These are phyloP conservation scores for Irpex sp. DNA, from an alignment of 1,284 basidiomycete genomes.

Conservation along the genomic window DNA sequence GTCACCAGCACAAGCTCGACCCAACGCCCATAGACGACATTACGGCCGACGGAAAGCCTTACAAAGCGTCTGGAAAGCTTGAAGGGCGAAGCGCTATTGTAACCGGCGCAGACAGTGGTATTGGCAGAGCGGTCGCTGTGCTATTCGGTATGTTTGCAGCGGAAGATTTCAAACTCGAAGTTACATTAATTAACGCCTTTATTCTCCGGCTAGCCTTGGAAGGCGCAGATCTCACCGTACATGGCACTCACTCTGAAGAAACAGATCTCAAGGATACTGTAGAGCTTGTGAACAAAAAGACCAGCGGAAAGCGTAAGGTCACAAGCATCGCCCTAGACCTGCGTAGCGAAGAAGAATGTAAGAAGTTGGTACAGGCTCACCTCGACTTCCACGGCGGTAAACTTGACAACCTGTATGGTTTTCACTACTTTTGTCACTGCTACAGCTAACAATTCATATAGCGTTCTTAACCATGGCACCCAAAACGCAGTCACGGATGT, in stretches of 20 bases:
- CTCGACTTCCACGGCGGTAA: constrained; percentile 33
- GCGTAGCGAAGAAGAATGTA: constrained; percentile 39
- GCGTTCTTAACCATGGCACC: constrained; percentile 51
- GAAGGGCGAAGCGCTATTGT: constrained; percentile 44
- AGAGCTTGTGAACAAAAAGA: constrained; percentile 37
- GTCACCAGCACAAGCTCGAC: constrained; percentile 28
- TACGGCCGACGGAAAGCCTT: constrained; percentile 43
- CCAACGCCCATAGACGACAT: constrained; percentile 46
- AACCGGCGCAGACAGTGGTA: constrained; percentile 50
- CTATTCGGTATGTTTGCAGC: constrained; percentile 28
- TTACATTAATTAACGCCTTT: neutral
- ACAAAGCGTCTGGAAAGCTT: constrained; percentile 40
- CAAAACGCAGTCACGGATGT: constrained; percentile 46
- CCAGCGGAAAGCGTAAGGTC: constrained; percentile 37
- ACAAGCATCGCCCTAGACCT: constrained; percentile 40
- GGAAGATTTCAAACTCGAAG: constrained; percentile 1
- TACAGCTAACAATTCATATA: constrained; percentile 12
- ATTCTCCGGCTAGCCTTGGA: constrained; percentile 40
- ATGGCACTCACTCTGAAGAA: constrained; percentile 46
- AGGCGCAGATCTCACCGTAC: constrained; percentile 53
- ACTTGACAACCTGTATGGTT: constrained; percentile 41
- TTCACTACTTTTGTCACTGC: neutral
- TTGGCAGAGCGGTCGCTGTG: constrained; percentile 36
- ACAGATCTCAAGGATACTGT: constrained; percentile 40
- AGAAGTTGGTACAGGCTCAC: constrained; percentile 40